Conservation (phyloP, 2,329 filamentous ascomycete genomes). For the Sarocladium strictum region DNA sequence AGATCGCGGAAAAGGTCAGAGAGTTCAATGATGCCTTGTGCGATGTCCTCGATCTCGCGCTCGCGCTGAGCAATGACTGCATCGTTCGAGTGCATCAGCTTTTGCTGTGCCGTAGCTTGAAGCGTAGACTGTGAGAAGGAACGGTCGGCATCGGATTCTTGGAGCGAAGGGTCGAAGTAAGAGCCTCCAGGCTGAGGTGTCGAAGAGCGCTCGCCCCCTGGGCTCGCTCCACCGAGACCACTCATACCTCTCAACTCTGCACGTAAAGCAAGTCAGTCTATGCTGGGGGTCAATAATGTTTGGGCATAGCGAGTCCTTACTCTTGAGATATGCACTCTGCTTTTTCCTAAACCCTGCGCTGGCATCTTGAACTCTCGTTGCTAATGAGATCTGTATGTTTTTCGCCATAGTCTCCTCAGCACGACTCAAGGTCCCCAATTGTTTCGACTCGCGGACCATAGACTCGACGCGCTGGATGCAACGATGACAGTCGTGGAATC, state of each 20-base stretch:
- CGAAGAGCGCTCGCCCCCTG: constrained; percentile 44
- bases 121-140: constrained; percentile 87
- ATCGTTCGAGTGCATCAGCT: constrained; percentile 69
- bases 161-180: constrained; percentile 79
- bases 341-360: constrained; percentile 94
- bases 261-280: no score
- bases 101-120: constrained; percentile 67
- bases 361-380: constrained; percentile 81
- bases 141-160: constrained; percentile 90
- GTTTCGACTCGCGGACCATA: constrained; percentile 77
- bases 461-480: constrained; percentile 82
- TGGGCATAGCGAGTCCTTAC: constrained; percentile 38
- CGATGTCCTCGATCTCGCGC: constrained; percentile 95
- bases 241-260: constrained; percentile 70
- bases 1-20: constrained; percentile 95
- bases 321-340: constrained; percentile 92
- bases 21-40: constrained; percentile 94
- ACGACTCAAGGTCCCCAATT: constrained; percentile 64
- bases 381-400: constrained; percentile 91
- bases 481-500: constrained; percentile 84
- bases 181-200: constrained; percentile 40
- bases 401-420: constrained; percentile 93
- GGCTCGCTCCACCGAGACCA: constrained; percentile 43
- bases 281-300: no score
- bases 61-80: constrained; percentile 84